Evolutionary conservation across 192 early-diverging fungal genomes (phyloP).

Genomic region (Coemansia sp.): DNA sequence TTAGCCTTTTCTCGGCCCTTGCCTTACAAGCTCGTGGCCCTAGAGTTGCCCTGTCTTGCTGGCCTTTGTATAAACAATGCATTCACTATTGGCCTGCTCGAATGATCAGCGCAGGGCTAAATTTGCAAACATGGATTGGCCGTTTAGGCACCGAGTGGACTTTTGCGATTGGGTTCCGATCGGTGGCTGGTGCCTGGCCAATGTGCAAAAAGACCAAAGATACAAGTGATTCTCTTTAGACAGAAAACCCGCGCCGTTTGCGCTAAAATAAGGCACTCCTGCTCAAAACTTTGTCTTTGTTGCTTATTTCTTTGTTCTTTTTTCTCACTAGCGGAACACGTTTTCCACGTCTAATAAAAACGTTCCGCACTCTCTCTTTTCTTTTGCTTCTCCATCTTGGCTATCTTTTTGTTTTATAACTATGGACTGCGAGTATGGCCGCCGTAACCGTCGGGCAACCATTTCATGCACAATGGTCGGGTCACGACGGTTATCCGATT

Average conservation of each 20-base stretch:
- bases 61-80: not conserved
- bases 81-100: too few species aligned
- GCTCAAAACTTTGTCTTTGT: not conserved
- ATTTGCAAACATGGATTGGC: too few species aligned
- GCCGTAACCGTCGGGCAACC: constrained; percentile 22
- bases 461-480: constrained; percentile 20
- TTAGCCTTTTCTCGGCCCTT: not conserved
- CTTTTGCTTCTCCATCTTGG: not conserved
- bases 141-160: too few species aligned
- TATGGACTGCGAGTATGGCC: not conserved
- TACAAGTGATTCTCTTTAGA: not conserved
- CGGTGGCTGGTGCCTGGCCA: not conserved
- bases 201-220: not conserved
- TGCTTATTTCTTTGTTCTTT: not conserved
- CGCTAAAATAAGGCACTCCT: not conserved
- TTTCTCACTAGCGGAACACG: not conserved
- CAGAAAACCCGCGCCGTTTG: not conserved
- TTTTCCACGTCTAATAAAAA: not conserved
- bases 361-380: not conserved
- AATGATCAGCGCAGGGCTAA: too few species aligned
- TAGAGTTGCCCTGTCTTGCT: not conserved
- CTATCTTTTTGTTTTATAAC: not conserved
- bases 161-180: not conserved
- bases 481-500: constrained; percentile 3
- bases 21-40: not conserved